Evolutionary conservation across 768 basidiomycete species (phyloP), one percentile per base, ranked within the genome.

Genomic region (Lentinula edodes): DNA sequence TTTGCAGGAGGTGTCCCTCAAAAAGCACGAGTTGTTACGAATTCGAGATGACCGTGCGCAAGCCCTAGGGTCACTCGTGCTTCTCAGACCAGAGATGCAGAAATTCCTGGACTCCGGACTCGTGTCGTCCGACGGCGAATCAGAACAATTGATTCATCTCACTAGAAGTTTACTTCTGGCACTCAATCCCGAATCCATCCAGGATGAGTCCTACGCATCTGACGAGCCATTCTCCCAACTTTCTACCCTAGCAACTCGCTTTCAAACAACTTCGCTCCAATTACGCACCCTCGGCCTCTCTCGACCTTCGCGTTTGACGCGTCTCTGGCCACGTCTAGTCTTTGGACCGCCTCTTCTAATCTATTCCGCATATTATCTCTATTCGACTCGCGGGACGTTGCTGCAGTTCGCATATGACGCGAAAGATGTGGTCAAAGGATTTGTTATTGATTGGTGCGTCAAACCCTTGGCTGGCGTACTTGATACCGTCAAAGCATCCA

Each of bases 381-480:
- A 88, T 66, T 75, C 79, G 5, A 88, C 88, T 5, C 83, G 87
- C 32, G 79, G 77, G 9, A 83, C 82, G 38, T 67, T 95, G 54
- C 60, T 74, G 6, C 80, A 85, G 46, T 74, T 90, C 55, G 79
- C 80, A 3, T 62, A 63, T n/a, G 88, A 91, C 63, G 80, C 85
- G 0, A 70, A 78, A 39, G 85, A 89, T 66, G 95, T 94, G 0
- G 66, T 83, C 6, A 75, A 76, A 23, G 88, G 87, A 0, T 95
- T 98, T 70, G 74, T 93, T 63, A 76, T 80, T 18, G 89, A 87
- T 52, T 98, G 94, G 90, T 78, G 98, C 10, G 73, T 96, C 52
- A 91, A 93, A 59, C 96, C 96, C 3, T 68, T 96, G n/a, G 80
- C 80, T 52, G 91, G 86, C 7, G 87, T 98, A 10, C 70, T 91